A percentile compares a stretch with the other conserved stretches of the same genome.
Conservation (phyloP, 257 asterid species). For the Rauvolfia tetraphylla region DNA sequence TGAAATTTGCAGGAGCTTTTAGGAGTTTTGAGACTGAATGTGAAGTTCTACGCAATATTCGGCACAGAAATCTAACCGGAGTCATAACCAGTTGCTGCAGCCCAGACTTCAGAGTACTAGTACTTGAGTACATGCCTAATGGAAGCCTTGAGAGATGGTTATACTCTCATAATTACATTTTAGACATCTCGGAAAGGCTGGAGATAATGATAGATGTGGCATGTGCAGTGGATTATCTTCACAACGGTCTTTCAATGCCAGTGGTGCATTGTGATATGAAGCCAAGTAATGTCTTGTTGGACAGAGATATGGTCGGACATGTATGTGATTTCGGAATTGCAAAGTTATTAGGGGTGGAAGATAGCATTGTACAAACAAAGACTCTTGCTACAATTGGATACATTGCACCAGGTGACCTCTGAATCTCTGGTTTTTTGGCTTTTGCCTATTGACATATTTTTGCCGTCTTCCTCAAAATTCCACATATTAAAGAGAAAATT, state of each 20-base stretch:
- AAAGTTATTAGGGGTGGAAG: conserved; percentile 5
- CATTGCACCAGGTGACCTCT: conserved; percentile 19
- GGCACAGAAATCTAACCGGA: conserved; percentile 13
- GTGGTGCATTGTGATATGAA: conserved; percentile 21
- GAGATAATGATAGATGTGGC: conserved; percentile 10
- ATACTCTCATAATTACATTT: conserved; percentile 5
- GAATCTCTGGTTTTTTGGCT: too few relatives aligned
- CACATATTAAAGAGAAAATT: too few relatives aligned
- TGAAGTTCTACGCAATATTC: conserved; percentile 15
- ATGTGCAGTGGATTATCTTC: conserved; percentile 10
- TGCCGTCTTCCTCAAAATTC: too few relatives aligned
- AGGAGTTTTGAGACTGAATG: conserved; percentile 18
- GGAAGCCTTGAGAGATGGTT: conserved; percentile 17
- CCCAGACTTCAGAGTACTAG: not conserved
- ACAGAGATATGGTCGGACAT: conserved; percentile 20
- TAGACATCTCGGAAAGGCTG: conserved; percentile 6
- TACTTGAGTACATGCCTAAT: conserved; percentile 2
- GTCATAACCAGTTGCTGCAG: conserved; percentile 18
- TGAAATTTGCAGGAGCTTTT: not conserved
- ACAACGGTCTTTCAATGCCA: conserved; percentile 4
- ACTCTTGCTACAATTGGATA: conserved; percentile 19
- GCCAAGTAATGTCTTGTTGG: conserved; percentile 15
- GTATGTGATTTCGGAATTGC: conserved; percentile 25
- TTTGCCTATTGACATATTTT: too few relatives aligned
- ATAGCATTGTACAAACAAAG: conserved; percentile 9